A percentile compares a stretch with the other conserved stretches of the same genome.
Conservation (phyloP, 1,139 yeast species). For the Trichomonascaceae sp. region DNA sequence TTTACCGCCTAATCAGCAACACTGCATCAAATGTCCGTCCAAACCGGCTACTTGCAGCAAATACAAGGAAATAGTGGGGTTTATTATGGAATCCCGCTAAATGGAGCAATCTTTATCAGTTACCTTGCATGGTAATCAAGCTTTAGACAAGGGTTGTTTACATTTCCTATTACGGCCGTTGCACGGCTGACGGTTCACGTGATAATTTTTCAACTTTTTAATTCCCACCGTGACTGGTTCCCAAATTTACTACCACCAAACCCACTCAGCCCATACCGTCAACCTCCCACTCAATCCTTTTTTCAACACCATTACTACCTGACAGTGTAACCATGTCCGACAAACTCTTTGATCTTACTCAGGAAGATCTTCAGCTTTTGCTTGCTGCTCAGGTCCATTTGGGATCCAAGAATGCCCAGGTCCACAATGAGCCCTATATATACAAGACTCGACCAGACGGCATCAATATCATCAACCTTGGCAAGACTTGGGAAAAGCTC, state of each 20-base stretch:
- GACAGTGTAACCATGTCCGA: constrained; percentile 47
- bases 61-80: background rate
- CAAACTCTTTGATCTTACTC: constrained; percentile 80
- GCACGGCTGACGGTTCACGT: background rate
- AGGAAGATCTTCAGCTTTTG: constrained; percentile 99
- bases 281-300: constrained; percentile 1
- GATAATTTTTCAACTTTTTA: background rate
- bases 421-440: constrained; percentile 99
- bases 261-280: background rate
- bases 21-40: background rate
- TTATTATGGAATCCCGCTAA: background rate
- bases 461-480: constrained; percentile 96
- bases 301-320: constrained; percentile 5
- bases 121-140: background rate
- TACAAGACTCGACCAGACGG: constrained; percentile 99
- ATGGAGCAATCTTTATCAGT: background rate
- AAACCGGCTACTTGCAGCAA: background rate
- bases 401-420: constrained; percentile 99
- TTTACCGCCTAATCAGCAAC: background rate
- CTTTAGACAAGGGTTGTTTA: background rate
- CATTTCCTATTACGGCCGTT: background rate
- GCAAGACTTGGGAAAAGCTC: constrained; percentile 99
- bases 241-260: background rate
- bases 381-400: constrained; percentile 99
- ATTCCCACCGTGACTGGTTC: background rate